Conservation (phyloP, 1,284 basidiomycete genomes). For the Cerrena zonata region DNA sequence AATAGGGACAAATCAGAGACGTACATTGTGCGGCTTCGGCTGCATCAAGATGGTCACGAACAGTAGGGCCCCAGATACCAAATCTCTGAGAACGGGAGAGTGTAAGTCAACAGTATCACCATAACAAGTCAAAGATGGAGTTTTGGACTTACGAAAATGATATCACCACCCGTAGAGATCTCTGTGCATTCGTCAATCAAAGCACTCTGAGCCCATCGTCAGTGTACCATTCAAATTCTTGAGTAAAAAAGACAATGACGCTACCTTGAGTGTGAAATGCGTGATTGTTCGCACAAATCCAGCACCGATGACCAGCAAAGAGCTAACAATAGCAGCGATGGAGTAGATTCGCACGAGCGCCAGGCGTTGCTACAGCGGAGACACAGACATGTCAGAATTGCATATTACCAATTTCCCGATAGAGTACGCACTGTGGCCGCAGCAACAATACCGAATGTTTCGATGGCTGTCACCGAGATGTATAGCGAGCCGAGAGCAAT, state of each 20-base stretch:
- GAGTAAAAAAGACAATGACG: background rate
- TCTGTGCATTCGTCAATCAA: constrained; percentile 47
- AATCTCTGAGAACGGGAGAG: constrained; percentile 15
- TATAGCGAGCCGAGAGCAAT: constrained; percentile 59
- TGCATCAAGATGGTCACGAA: constrained; percentile 28
- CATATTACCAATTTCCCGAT: background rate
- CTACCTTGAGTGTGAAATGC: constrained; percentile 66
- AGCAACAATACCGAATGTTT: constrained; percentile 53
- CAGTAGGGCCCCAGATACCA: constrained; percentile 44
- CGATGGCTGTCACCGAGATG: constrained; percentile 46
- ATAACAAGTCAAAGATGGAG: background rate
- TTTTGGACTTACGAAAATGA: constrained; percentile 23
- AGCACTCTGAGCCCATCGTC: constrained; percentile 33
- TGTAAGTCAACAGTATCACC: background rate
- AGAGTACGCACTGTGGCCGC: constrained; percentile 45
- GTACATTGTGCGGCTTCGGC: constrained; percentile 42
- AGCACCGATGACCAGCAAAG: constrained; percentile 47
- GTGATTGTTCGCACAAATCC: constrained; percentile 53
- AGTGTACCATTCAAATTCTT: background rate
- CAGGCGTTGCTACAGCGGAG: constrained; percentile 48
- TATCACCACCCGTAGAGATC: constrained; percentile 28
- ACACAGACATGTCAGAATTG: background rate
- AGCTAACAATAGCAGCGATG: constrained; percentile 44
- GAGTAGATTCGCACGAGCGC: constrained; percentile 52
- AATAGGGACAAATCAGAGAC: constrained; percentile 17